phyloP scores from a whole-genome alignment of 352 stramenopile species.

The Phytopythium aichiense region DNA sequence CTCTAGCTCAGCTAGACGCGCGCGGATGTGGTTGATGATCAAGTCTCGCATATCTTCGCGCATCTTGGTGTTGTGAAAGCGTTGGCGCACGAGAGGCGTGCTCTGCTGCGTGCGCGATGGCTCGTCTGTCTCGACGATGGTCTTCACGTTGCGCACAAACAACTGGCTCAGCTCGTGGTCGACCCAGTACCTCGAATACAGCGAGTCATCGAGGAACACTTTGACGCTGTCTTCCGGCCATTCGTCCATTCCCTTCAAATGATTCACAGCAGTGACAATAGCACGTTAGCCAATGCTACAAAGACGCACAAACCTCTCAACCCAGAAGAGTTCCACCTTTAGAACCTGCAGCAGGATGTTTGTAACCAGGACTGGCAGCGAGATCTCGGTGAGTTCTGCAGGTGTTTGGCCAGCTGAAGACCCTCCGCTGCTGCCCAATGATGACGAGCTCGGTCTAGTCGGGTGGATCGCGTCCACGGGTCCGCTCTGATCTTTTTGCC shows the following conservation, averaged over 20 bases:
- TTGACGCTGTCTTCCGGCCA: constrained; percentile 84
- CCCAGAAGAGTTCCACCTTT: constrained; percentile 27
- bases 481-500: constrained; percentile 26
- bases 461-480: neutral
- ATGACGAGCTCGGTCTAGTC: neutral
- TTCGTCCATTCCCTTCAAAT: constrained; percentile 21
- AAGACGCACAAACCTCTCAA: too few species aligned
- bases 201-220: constrained; percentile 83
- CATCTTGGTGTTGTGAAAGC: constrained; percentile 40
- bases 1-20: constrained; percentile 58
- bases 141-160: constrained; percentile 82
- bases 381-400: constrained; percentile 42
- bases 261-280: neutral
- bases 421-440: neutral
- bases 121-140: constrained; percentile 31
- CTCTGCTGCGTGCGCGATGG: constrained; percentile 10
- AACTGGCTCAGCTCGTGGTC: constrained; percentile 75
- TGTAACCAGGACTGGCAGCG: constrained; percentile 63
- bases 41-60: constrained; percentile 53
- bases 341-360: constrained; percentile 70
- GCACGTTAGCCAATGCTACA: neutral
- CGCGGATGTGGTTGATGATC: constrained; percentile 64
- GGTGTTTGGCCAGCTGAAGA: constrained; percentile 10
- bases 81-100: constrained; percentile 25
- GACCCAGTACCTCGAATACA: constrained; percentile 78